phyloP scores from a whole-genome alignment of 2,329 filamentous ascomycete genomes.

The Alternaria incomplexa region DNA sequence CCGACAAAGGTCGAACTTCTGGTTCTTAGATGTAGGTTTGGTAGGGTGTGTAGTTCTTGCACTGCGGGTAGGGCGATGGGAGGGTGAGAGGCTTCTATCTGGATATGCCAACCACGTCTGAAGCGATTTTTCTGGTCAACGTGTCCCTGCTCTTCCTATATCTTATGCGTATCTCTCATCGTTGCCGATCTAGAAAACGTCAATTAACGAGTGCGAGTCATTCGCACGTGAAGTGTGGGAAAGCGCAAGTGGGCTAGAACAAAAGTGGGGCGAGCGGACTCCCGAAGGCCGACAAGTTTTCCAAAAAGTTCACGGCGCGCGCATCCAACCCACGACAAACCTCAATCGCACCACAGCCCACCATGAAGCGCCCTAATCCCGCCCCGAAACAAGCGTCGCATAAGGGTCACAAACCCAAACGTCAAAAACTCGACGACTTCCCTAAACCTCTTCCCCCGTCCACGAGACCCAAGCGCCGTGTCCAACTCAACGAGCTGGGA shows the following conservation, averaged over 20 bases:
- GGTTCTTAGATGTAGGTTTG: not conserved
- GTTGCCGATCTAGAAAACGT: not conserved
- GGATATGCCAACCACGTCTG: fast-evolving
- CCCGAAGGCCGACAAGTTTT: slow-evolving; percentile 33
- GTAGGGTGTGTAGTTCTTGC: not conserved
- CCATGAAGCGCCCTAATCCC: slow-evolving; percentile 48
- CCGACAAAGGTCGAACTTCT: not conserved
- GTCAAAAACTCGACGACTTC: slow-evolving; percentile 21
- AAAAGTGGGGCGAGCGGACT: slow-evolving; percentile 26
- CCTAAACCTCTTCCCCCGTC: slow-evolving; percentile 11
- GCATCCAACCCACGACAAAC: not conserved
- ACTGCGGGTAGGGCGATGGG: not conserved
- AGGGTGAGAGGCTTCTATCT: not conserved
- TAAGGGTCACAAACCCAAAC: slow-evolving; percentile 53
- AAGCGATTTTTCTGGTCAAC: not conserved
- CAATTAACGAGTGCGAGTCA: slow-evolving; percentile 9
- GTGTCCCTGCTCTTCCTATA: not conserved
- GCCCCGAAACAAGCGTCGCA: slow-evolving; percentile 49
- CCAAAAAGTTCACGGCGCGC: slow-evolving; percentile 23
- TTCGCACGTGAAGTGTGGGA: slow-evolving; percentile 33
- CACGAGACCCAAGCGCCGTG: slow-evolving; percentile 36
- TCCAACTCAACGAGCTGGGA: slow-evolving; percentile 59
- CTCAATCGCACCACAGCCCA: slow-evolving; percentile 8
- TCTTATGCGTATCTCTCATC: no score
- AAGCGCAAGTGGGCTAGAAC: slow-evolving; percentile 24